Base-by-base conservation (phyloP, 2,329 filamentous ascomycete genomes). In the Dothideomycetidae sp. region DNA sequence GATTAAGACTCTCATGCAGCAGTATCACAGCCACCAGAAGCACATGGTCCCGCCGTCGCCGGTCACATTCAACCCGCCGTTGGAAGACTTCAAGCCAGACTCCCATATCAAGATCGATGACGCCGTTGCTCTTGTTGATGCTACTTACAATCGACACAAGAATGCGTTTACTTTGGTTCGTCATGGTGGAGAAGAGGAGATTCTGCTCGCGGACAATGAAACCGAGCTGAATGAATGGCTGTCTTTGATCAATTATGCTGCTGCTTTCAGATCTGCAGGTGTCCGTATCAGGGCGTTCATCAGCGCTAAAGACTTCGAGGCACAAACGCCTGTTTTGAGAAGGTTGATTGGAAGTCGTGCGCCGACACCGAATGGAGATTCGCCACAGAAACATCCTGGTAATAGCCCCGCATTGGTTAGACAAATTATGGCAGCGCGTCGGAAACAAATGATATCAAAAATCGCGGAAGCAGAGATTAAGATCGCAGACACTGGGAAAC, bases 211-310 rank as follows among this genome's bases (percentile, higher is more conserved):
- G 4, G 86, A 94, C 49, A 84, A 75, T 37, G 90, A 98, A 50
- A 67, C 74, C 1, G 90, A 98, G 50, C 77, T 93, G 70, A 93
- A 94, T 50, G 90, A 98, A 53, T 98, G 90, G 90, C 66, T 98
- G 17, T 82, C 81, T 5, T 90, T 93, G 52, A 71, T 98, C 42
- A 98, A 98, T 55, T 96, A 96, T 54, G 88, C 88, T 21, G 86
- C 90, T 5, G 83, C 90, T 1, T 96, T 96, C 57, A 74, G 84
- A 48, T 93, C 85, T 1, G 83, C 86, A 4, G 86, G 88, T 10
- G 84, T 96, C 4, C 74, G 84, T 30, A 92, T 93, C 68, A 74
- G 88, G 48, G 86, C 85, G 14, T 78, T 93, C 40, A 71, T 90
- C 36, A 85, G 82, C 30, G 76, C 78, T 1, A 68, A 85, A 9